Conservation (phyloP, 805 yeast genomes). For the Hanseniaspora vineae region DNA sequence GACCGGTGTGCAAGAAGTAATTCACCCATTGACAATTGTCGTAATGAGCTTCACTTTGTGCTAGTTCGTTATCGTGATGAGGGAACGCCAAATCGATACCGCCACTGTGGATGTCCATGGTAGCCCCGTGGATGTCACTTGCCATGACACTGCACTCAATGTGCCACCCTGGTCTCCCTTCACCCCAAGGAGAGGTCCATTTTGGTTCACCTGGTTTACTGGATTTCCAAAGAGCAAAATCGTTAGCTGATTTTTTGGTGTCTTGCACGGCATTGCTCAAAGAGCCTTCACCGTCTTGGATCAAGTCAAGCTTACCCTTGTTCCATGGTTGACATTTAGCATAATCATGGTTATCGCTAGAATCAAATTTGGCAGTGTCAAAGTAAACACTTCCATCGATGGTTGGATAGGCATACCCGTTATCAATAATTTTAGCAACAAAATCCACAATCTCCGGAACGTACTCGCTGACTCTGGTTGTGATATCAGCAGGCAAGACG, state of each 20-base stretch:
- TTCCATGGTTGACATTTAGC: conserved; percentile 99
- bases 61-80: conserved; percentile 96
- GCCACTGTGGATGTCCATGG: conserved; percentile 91
- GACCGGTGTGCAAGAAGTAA: conserved; percentile 94
- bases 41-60: conserved; percentile 90
- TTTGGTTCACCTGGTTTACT: conserved; percentile 95
- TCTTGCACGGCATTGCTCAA: conserved; percentile 34
- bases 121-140: conserved; percentile 66
- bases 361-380: conserved; percentile 75
- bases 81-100: conserved; percentile 97
- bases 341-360: conserved; percentile 58
- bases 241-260: conserved; percentile 64
- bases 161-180: conserved; percentile 99
- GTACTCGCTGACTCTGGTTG: conserved; percentile 92
- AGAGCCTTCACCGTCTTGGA: conserved; percentile 93
- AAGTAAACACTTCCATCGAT: conserved; percentile 92
- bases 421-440: conserved; percentile 58
- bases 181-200: conserved; percentile 95
- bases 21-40: conserved; percentile 92
- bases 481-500: conserved; percentile 71
- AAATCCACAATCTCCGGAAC: conserved; percentile 82
- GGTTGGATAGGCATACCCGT: conserved; percentile 77
- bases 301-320: conserved; percentile 72
- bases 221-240: conserved; percentile 94
- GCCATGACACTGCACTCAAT: conserved; percentile 99